Percentiles rank a stretch among this genome's conserved stretches.
Evolutionary conservation across 768 basidiomycete genomes (phyloP).

Genomic region (Lentinula sp.): DNA sequence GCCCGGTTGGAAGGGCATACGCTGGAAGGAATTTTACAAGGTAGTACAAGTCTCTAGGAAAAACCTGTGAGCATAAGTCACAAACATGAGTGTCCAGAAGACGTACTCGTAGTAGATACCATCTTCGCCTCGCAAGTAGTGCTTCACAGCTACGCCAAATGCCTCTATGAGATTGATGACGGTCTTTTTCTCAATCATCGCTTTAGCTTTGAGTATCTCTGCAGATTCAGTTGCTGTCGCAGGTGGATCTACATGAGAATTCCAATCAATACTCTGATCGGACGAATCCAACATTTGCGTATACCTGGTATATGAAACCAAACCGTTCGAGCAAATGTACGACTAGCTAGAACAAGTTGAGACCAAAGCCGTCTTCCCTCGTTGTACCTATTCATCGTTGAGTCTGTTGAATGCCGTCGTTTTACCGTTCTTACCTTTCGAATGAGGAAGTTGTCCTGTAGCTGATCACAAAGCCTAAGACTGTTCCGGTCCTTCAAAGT

Average conservation of each 20-base stretch:
- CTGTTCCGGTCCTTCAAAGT: constrained; percentile 42
- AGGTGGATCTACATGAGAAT: constrained; percentile 7
- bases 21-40: constrained; percentile 69
- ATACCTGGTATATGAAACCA: constrained; percentile 66
- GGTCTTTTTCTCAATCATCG: constrained; percentile 63
- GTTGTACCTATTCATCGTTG: constrained; percentile 41
- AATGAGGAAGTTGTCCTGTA: constrained; percentile 69
- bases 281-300: constrained; percentile 5
- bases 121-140: constrained; percentile 58
- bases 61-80: not conserved
- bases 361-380: constrained; percentile 68
- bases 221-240: constrained; percentile 6
- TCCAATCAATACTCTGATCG: not conserved
- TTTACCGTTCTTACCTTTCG: constrained; percentile 24
- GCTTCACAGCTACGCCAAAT: constrained; percentile 60
- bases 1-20: constrained; percentile 48
- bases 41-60: constrained; percentile 51
- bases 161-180: constrained; percentile 45
- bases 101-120: constrained; percentile 17
- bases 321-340: constrained; percentile 53
- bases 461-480: constrained; percentile 70
- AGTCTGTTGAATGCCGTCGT: not conserved
- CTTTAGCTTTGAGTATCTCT: constrained; percentile 35
- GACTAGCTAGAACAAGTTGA: constrained; percentile 51
- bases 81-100: constrained; percentile 18